phyloP scores from a whole-genome alignment of 495 filamentous ascomycete genomes.

The Neurospora sp. region DNA sequence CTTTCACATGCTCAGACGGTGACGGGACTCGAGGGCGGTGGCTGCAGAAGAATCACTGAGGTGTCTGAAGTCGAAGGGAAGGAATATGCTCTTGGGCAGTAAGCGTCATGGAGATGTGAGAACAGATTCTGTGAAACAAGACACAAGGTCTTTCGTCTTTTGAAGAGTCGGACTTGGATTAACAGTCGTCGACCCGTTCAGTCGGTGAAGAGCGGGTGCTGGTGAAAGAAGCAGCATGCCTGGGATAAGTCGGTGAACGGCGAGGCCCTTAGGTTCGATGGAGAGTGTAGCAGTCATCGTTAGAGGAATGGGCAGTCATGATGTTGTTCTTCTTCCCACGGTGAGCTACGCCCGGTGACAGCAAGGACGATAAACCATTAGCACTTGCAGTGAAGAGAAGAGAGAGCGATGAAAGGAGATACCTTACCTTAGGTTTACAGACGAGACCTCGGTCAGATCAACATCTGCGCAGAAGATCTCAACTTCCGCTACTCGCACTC shows the following conservation, averaged over 20 bases:
- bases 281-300: neutral
- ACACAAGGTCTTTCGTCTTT: neutral
- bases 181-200: rapidly evolving
- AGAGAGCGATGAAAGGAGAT: too few species aligned
- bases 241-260: neutral
- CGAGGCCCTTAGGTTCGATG: neutral
- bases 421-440: neutral
- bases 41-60: neutral
- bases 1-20: neutral
- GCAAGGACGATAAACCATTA: neutral
- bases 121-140: too few species aligned
- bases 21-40: neutral
- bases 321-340: neutral
- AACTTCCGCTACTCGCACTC: neutral
- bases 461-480: neutral
- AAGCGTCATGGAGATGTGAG: too few species aligned
- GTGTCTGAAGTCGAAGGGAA: neutral
- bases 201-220: neutral
- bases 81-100: too few species aligned
- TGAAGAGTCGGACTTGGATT: neutral
- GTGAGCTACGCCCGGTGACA: neutral
- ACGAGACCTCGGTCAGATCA: too few species aligned
- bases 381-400: neutral
- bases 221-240: neutral
- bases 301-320: too few species aligned